phyloP scores from a whole-genome alignment of 257 asterid genomes.

The Avicennia marina region DNA sequence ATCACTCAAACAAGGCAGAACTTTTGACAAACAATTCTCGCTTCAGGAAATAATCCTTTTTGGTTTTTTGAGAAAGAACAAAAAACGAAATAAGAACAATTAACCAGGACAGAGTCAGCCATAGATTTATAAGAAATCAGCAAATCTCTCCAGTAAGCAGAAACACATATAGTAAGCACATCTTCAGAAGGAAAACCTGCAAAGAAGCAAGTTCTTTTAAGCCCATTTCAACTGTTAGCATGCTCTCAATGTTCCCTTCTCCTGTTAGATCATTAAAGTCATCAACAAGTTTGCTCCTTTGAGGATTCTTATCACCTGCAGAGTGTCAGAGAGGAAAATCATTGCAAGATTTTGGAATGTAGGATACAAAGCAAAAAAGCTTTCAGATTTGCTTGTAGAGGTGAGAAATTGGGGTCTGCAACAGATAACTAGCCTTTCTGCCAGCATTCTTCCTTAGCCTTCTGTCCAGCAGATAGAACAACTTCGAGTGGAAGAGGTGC shows the following conservation, averaged over 20 bases:
- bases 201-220: constrained; percentile 84
- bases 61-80: neutral
- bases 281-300: constrained; percentile 53
- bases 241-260: constrained; percentile 96
- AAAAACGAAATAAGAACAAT: neutral
- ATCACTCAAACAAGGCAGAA: neutral
- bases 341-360: constrained; percentile 11
- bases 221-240: constrained; percentile 93
- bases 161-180: constrained; percentile 2
- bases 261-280: constrained; percentile 84
- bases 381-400: constrained; percentile 13
- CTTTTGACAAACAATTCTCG: neutral
- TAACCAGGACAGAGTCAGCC: neutral
- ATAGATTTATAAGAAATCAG: constrained; percentile 5
- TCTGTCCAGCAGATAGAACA: constrained; percentile 94
- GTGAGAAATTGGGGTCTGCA: constrained; percentile 16
- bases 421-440: constrained; percentile 59
- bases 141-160: neutral
- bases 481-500: constrained; percentile 97
- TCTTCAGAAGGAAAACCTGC: constrained; percentile 46
- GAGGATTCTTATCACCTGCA: constrained; percentile 59
- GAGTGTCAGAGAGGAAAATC: constrained; percentile 15
- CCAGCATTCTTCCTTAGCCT: constrained; percentile 83
- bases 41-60: constrained; percentile 6
- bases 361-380: neutral